Evolutionary conservation across 257 asterid species (phyloP).

Genomic region (Solanum tacnaense): DNA sequence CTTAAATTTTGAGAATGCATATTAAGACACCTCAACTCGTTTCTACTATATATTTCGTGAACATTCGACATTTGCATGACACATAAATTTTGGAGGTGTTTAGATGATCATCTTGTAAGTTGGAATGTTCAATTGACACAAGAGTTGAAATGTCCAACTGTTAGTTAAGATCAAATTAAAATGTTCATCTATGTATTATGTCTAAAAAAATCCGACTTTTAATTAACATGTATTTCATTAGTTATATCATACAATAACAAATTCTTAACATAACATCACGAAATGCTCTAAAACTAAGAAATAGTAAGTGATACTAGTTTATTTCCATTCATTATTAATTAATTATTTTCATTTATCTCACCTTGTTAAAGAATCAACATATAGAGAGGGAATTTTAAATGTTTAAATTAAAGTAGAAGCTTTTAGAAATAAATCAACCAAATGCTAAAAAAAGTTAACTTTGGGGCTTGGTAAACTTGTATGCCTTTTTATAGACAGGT

Average conservation of each 20-base stretch:
- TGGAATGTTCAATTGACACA: too few species aligned
- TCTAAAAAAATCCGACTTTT: not conserved
- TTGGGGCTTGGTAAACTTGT: not conserved
- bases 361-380: not conserved
- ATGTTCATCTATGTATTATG: too few species aligned
- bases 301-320: not conserved
- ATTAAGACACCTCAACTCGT: too few species aligned
- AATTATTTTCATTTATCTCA: not conserved
- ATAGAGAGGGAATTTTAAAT: not conserved
- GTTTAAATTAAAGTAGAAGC: not conserved
- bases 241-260: not conserved
- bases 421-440: not conserved
- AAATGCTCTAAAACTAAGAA: not conserved
- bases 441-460: not conserved
- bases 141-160: not conserved
- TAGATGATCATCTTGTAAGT: too few species aligned
- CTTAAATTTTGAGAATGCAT: not conserved
- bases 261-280: not conserved
- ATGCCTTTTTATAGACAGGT: not conserved
- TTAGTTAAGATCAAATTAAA: too few species aligned
- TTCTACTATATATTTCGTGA: too few species aligned
- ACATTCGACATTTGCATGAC: rapidly evolving
- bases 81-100: too few species aligned
- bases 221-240: not conserved
- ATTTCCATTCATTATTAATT: not conserved